phyloP scores from a whole-genome alignment of 2,329 filamentous ascomycete species.

The Lecanicillium sp. region DNA sequence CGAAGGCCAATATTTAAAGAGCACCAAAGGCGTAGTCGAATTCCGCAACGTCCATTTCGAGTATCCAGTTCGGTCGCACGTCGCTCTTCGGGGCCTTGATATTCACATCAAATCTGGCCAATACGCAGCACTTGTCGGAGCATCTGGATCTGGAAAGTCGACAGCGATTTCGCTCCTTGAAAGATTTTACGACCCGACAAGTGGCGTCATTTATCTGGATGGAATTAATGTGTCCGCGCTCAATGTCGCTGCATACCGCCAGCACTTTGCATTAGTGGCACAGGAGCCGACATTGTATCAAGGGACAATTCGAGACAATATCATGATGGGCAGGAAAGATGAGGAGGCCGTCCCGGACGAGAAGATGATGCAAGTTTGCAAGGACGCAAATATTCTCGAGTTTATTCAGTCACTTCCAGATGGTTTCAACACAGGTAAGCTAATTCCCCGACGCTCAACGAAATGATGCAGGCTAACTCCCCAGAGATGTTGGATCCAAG shows the following conservation, averaged over 20 bases:
- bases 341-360: slow-evolving; percentile 42
- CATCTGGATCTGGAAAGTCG: slow-evolving; percentile 64
- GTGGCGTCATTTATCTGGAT: slow-evolving; percentile 58
- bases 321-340: slow-evolving; percentile 51
- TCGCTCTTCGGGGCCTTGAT: slow-evolving; percentile 52
- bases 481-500: slow-evolving; percentile 50
- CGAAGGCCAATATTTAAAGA: slow-evolving; percentile 38
- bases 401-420: slow-evolving; percentile 60
- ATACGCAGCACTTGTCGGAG: slow-evolving; percentile 62
- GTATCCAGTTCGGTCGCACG: slow-evolving; percentile 48
- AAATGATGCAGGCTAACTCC: too few relatives aligned
- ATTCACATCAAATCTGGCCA: slow-evolving; percentile 59
- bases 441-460: too few relatives aligned
- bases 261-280: slow-evolving; percentile 59
- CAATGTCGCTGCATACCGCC: slow-evolving; percentile 54
- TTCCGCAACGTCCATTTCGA: slow-evolving; percentile 48
- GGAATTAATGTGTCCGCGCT: slow-evolving; percentile 49
- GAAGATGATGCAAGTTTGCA: slow-evolving; percentile 42
- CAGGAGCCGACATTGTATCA: slow-evolving; percentile 69
- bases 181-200: slow-evolving; percentile 60
- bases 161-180: slow-evolving; percentile 59
- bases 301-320: slow-evolving; percentile 59
- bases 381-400: slow-evolving; percentile 59
- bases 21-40: too few relatives aligned
- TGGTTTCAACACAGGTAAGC: slow-evolving; percentile 59